These are phyloP conservation scores for Euphorbia peplus DNA, from an alignment of 345 rosid genomes.

Conservation along the genomic window DNA sequence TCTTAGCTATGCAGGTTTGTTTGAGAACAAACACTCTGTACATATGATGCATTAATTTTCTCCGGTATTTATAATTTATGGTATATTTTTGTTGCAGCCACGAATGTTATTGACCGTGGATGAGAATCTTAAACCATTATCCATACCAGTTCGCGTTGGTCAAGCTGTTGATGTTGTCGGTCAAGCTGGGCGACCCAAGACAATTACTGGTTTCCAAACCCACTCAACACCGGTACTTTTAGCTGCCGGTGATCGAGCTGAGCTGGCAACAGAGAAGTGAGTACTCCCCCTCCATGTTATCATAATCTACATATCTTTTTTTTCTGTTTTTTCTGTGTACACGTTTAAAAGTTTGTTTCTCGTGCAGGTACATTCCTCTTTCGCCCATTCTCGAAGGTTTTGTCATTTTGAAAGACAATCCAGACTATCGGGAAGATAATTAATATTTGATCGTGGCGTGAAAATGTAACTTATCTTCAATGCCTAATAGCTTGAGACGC, in stretches of 20 bases:
- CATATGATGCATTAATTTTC: neutral
- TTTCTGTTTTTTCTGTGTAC: neutral
- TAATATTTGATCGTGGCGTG: too few species aligned
- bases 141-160: constrained; percentile 89
- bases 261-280: constrained; percentile 91
- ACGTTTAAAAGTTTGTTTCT: neutral
- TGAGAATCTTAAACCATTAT: constrained; percentile 70
- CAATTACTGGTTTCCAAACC: constrained; percentile 96
- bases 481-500: neutral
- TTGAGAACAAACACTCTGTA: neutral
- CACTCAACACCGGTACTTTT: constrained; percentile 93
- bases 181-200: constrained; percentile 93
- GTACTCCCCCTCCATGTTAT: constrained; percentile 4
- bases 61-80: too few species aligned
- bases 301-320: neutral
- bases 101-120: constrained; percentile 92
- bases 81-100: constrained; percentile 47
- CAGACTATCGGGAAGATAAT: constrained; percentile 66
- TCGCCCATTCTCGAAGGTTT: constrained; percentile 91
- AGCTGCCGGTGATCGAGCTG: constrained; percentile 94
- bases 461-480: neutral
- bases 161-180: constrained; percentile 98
- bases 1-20: constrained; percentile 90
- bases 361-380: constrained; percentile 73
- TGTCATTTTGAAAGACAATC: constrained; percentile 80